Conservation (phyloP, 164 flowering plant genomes). For the Vitis amurensis region DNA sequence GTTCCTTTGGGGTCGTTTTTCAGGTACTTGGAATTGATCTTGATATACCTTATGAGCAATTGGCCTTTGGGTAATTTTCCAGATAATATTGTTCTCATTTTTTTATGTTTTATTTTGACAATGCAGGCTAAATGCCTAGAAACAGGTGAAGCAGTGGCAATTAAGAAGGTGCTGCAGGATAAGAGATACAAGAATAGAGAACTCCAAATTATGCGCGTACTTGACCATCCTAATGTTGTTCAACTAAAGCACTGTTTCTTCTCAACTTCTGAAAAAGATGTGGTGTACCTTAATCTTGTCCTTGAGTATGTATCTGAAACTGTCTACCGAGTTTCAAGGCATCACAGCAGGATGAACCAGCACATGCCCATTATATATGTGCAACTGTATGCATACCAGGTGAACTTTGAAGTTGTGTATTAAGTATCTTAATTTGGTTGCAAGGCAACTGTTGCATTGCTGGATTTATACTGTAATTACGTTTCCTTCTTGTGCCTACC, state of each 20-base stretch:
- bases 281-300: conserved; percentile 90
- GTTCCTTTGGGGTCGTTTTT: conserved; percentile 99
- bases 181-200: conserved; percentile 98
- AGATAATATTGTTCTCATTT: conserved; percentile 1
- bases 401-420: conserved; percentile 17
- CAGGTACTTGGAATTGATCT: conserved; percentile 55
- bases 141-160: conserved; percentile 87
- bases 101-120: neutral
- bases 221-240: conserved; percentile 86
- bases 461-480: neutral
- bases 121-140: conserved; percentile 91
- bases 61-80: neutral
- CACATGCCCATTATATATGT: conserved; percentile 76
- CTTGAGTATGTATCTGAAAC: conserved; percentile 90
- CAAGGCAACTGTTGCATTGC: too few species aligned
- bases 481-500: neutral
- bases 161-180: conserved; percentile 97
- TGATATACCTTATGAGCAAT: neutral
- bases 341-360: conserved; percentile 73
- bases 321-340: conserved; percentile 73
- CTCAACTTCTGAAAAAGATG: conserved; percentile 90
- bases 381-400: conserved; percentile 92
- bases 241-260: conserved; percentile 80
- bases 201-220: conserved; percentile 84
- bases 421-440: neutral